These are phyloP conservation scores for Solanum chmielewskii DNA, from an alignment of 257 asterid species.

Conservation along the genomic window DNA sequence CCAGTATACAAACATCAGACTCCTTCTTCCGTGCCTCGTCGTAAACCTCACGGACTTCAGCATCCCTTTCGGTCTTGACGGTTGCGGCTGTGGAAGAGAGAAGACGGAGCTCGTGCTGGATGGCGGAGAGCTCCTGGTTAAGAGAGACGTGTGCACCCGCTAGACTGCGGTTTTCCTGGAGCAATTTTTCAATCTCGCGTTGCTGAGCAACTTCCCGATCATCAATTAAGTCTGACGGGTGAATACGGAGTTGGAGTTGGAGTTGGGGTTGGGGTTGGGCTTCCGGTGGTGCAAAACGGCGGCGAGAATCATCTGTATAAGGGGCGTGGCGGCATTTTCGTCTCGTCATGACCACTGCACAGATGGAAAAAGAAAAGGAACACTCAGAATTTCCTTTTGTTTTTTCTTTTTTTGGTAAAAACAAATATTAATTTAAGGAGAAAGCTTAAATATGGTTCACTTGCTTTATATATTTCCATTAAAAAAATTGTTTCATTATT, in stretches of 20 bases:
- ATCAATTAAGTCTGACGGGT: constrained; percentile 13
- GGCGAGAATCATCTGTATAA: constrained; percentile 11
- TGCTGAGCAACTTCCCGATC: constrained; percentile 46
- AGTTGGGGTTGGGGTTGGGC: constrained; percentile 5
- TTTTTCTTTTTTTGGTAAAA: neutral
- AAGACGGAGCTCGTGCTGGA: constrained; percentile 60
- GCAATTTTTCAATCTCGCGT: constrained; percentile 53
- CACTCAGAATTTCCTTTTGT: neutral
- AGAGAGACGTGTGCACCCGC: constrained; percentile 64
- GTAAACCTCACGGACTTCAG: constrained; percentile 56
- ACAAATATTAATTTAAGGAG: neutral
- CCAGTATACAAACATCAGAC: constrained; percentile 44
- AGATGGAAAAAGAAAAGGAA: neutral
- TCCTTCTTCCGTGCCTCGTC: constrained; percentile 47
- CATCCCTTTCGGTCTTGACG: constrained; percentile 58
- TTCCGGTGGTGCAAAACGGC: constrained; percentile 12
- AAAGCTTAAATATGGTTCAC: neutral
- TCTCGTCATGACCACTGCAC: constrained; percentile 3
- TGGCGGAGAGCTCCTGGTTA: constrained; percentile 40
- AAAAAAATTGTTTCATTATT: too few species aligned
- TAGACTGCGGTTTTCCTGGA: constrained; percentile 65
- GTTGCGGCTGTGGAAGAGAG: constrained; percentile 43
- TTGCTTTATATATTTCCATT: neutral
- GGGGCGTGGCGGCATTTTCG: constrained; percentile 3
- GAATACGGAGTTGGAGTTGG: constrained; percentile 3